These are phyloP conservation scores for Colletotrichum sp. DNA, from an alignment of 2,329 filamentous ascomycete genomes.

Conservation along the genomic window DNA sequence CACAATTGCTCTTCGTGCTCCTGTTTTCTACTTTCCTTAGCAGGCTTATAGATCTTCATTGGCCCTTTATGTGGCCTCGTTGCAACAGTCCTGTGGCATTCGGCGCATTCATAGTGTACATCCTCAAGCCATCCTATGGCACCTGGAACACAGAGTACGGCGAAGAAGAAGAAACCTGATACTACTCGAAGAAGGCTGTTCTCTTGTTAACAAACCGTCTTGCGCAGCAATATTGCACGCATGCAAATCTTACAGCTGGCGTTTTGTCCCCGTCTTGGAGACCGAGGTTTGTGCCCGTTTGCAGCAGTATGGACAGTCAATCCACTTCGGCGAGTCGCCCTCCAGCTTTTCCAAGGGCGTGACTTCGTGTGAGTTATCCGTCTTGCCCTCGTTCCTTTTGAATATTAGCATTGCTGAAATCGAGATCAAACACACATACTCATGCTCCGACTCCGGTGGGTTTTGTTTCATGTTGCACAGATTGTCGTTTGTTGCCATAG, in stretches of 20 bases:
- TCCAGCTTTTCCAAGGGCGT: not conserved
- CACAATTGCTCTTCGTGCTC: not conserved
- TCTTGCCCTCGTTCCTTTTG: not conserved
- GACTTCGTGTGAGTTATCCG: not conserved
- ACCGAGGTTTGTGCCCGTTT: not conserved
- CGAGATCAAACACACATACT: not conserved
- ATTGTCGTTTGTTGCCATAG: not conserved
- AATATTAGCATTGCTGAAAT: not conserved
- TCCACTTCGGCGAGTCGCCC: not conserved
- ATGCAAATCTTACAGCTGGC: not conserved
- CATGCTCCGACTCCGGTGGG: not conserved
- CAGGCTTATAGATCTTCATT: not conserved
- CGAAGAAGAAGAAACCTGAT: not conserved
- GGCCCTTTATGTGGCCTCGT: not conserved
- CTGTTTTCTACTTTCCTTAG: rapidly evolving
- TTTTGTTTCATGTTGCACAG: not conserved
- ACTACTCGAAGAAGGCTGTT: not conserved
- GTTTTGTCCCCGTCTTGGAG: not conserved
- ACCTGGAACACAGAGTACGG: not conserved
- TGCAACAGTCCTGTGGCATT: not conserved
- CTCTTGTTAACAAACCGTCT: rapidly evolving
- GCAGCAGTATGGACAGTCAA: not conserved
- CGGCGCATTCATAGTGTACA: not conserved
- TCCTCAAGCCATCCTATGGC: not conserved
- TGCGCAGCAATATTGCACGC: rapidly evolving